Percentiles rank a stretch among this genome's conserved stretches.
Conservation (phyloP, 495 filamentous ascomycete genomes). For the Halenospora varia region DNA sequence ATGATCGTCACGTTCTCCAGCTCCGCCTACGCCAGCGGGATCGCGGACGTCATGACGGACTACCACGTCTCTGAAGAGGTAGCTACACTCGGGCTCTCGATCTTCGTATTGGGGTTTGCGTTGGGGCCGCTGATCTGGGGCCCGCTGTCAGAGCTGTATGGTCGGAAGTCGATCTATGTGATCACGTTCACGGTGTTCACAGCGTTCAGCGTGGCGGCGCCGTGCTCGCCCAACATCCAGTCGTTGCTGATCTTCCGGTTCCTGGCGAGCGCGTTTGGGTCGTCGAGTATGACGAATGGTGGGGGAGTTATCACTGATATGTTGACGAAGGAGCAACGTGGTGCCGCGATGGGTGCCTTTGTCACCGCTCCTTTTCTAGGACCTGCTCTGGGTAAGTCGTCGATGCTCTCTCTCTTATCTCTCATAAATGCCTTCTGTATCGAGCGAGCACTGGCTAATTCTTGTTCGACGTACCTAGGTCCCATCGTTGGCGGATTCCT, state of each 20-base stretch:
- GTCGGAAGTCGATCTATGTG: slow-evolving; percentile 66
- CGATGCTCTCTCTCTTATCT: background rate
- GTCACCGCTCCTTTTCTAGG: slow-evolving; percentile 66
- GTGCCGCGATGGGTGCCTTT: slow-evolving; percentile 60
- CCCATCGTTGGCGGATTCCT: slow-evolving; percentile 40
- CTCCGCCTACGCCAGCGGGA: slow-evolving; percentile 68
- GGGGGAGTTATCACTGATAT: slow-evolving; percentile 75
- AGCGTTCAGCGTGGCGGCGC: slow-evolving; percentile 64
- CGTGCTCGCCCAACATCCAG: slow-evolving; percentile 56
- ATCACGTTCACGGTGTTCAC: slow-evolving; percentile 59
- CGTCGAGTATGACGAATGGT: slow-evolving; percentile 67
- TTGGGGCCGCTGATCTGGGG: slow-evolving; percentile 64
- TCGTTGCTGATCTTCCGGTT: slow-evolving; percentile 72
- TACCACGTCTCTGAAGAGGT: slow-evolving; percentile 57
- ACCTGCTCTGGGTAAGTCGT: slow-evolving; percentile 51
- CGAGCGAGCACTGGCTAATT: slow-evolving; percentile 1
- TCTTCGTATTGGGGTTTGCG: slow-evolving; percentile 74
- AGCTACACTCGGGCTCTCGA: slow-evolving; percentile 62
- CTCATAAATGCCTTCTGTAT: background rate
- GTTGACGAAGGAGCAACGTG: slow-evolving; percentile 60
- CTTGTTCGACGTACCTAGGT: slow-evolving; percentile 24
- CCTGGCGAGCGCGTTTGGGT: slow-evolving; percentile 75
- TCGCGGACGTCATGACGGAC: slow-evolving; percentile 50
- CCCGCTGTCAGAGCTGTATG: slow-evolving; percentile 67
- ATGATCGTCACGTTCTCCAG: slow-evolving; percentile 73